Conservation (phyloP, 2,329 filamentous ascomycete genomes). For the Stagonosporopsis rhizophila region DNA sequence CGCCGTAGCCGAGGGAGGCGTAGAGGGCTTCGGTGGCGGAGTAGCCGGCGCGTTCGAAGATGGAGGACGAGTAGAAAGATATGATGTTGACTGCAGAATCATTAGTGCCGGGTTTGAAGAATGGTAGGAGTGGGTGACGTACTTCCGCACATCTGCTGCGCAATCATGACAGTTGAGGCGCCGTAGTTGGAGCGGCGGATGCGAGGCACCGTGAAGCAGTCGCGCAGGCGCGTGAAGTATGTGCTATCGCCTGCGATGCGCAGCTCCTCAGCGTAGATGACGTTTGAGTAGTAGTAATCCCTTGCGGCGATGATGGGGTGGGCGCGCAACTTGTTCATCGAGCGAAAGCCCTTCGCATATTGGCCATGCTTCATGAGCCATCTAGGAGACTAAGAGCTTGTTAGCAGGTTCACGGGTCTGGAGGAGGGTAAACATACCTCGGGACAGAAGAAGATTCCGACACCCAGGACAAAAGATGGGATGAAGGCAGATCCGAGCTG, state of each 20-base stretch:
- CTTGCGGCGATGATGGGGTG: constrained; percentile 45
- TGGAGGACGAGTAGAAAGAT: constrained; percentile 77
- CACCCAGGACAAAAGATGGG: constrained; percentile 47
- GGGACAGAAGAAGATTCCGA: constrained; percentile 49
- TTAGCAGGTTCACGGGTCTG: neutral
- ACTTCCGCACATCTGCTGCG: constrained; percentile 51
- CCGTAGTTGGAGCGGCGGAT: constrained; percentile 49
- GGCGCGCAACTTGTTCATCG: constrained; percentile 55
- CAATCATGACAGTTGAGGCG: constrained; percentile 51
- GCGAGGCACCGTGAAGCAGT: constrained; percentile 54
- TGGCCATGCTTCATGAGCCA: constrained; percentile 50
- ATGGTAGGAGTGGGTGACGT: neutral
- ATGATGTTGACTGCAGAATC: constrained; percentile 69
- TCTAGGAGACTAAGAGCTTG: constrained; percentile 38
- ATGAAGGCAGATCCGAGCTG: constrained; percentile 50
- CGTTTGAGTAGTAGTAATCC: constrained; percentile 49
- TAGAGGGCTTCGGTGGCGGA: constrained; percentile 37
- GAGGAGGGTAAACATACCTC: constrained; percentile 22
- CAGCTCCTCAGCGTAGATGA: constrained; percentile 47
- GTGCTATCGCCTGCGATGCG: constrained; percentile 43
- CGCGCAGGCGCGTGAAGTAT: constrained; percentile 54
- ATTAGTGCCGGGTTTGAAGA: neutral
- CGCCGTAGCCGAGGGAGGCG: constrained; percentile 48
- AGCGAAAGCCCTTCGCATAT: constrained; percentile 53
- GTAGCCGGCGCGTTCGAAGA: constrained; percentile 65